These are phyloP conservation scores for Aspergillus amoenus DNA, from an alignment of 2,329 filamentous ascomycete species.

Conservation along the genomic window DNA sequence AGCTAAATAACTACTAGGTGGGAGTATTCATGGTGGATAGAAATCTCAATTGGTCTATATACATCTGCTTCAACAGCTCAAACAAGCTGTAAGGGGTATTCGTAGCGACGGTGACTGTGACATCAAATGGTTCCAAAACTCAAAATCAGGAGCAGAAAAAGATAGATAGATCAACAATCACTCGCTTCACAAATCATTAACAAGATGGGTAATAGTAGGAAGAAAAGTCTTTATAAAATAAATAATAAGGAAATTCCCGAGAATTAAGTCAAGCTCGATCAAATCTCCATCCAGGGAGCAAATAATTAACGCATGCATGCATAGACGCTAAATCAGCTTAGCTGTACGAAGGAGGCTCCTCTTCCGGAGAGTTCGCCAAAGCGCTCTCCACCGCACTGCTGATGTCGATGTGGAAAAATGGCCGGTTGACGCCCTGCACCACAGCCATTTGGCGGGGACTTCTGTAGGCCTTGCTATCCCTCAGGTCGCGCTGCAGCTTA, in stretches of 20 bases:
- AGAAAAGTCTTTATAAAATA: neutral
- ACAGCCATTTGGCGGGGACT: constrained; percentile 53
- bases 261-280: neutral
- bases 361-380: constrained; percentile 69
- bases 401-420: constrained; percentile 91
- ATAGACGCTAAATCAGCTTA: neutral
- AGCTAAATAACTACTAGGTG: too few species aligned
- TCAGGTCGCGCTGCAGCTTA: constrained; percentile 47
- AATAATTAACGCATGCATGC: neutral
- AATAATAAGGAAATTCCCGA: neutral
- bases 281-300: neutral
- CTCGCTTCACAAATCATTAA: neutral
- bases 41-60: constrained; percentile 15
- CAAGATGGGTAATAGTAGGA: neutral
- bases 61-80: neutral
- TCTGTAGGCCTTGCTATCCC: constrained; percentile 49
- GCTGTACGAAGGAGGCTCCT: constrained; percentile 6
- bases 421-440: constrained; percentile 82
- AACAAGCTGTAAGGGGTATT: constrained; percentile 11
- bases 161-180: neutral
- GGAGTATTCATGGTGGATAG: neutral
- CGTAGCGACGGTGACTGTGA: constrained; percentile 2
- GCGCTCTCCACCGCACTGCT: constrained; percentile 86
- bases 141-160: neutral
- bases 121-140: neutral